Evolutionary conservation across 257 asterid genomes (phyloP).

Genomic region (Gynochthodes officinalis): DNA sequence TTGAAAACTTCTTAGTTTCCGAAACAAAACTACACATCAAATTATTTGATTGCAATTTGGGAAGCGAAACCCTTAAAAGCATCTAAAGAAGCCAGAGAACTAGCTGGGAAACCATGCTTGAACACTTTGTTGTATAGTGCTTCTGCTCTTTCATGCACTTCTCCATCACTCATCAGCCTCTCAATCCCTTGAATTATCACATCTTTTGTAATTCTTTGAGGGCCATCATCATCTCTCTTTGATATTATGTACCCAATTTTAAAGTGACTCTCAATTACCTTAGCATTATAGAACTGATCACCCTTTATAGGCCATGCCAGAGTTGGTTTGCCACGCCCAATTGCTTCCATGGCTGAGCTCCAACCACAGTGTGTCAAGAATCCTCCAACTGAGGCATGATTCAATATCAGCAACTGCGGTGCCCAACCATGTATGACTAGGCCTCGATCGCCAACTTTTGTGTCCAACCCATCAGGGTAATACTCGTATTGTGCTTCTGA

Average conservation of each 20-base stretch:
- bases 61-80: not conserved
- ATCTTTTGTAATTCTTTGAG: slow-evolving; percentile 5
- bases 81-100: not conserved
- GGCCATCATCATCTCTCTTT: not conserved
- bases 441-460: not conserved
- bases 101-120: slow-evolving; percentile 3
- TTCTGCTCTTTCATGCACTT: slow-evolving; percentile 3
- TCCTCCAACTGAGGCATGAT: slow-evolving; percentile 11
- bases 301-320: slow-evolving; percentile 18
- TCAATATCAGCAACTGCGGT: slow-evolving; percentile 8
- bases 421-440: slow-evolving; percentile 15
- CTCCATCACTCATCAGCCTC: slow-evolving; percentile 9
- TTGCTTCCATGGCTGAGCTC: slow-evolving; percentile 16
- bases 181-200: slow-evolving; percentile 6
- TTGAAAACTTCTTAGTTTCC: too few species aligned
- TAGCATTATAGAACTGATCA: slow-evolving; percentile 13
- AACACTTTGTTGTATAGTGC: not conserved
- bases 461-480: not conserved
- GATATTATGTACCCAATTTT: not conserved
- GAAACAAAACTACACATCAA: too few species aligned
- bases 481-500: not conserved
- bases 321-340: slow-evolving; percentile 6
- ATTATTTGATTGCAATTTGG: too few species aligned
- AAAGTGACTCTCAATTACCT: not conserved
- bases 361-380: slow-evolving; percentile 18